A percentile compares a stretch with the other conserved stretches of the same genome.
These are phyloP conservation scores for Neofusicoccum sp. DNA, from an alignment of 2,329 filamentous ascomycete genomes.

Conservation along the genomic window DNA sequence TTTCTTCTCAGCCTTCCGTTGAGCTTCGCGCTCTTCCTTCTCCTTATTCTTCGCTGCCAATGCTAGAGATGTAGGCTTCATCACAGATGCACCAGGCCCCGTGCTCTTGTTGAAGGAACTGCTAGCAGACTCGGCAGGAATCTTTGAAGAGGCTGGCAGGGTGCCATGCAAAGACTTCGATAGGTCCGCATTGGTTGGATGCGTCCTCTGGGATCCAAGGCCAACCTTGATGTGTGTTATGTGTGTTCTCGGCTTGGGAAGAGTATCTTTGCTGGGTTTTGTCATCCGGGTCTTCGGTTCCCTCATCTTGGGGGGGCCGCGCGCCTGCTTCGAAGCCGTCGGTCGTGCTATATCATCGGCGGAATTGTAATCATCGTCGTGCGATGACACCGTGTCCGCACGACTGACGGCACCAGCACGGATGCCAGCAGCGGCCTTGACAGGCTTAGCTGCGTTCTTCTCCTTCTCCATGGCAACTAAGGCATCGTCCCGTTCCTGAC, in stretches of 20 bases:
- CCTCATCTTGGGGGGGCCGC: slow-evolving; percentile 50
- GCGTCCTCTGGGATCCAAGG: slow-evolving; percentile 38
- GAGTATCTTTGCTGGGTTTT: slow-evolving; percentile 64
- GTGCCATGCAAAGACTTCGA: slow-evolving; percentile 20
- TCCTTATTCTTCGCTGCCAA: slow-evolving; percentile 81
- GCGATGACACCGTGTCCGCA: slow-evolving; percentile 25
- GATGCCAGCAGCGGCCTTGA: slow-evolving; percentile 55
- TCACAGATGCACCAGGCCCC: background rate
- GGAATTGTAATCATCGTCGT: slow-evolving; percentile 40
- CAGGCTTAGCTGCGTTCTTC: slow-evolving; percentile 42
- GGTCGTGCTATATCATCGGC: slow-evolving; percentile 60
- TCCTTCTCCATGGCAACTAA: slow-evolving; percentile 33
- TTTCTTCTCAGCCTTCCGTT: slow-evolving; percentile 80
- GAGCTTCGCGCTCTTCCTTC: slow-evolving; percentile 79
- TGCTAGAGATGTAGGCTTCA: slow-evolving; percentile 55
- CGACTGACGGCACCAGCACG: slow-evolving; percentile 27
- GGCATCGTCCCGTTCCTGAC: slow-evolving; percentile 64
- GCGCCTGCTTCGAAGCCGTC: slow-evolving; percentile 58
- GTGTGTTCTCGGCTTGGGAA: slow-evolving; percentile 56
- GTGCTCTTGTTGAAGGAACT: slow-evolving; percentile 14
- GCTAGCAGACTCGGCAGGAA: slow-evolving; percentile 25
- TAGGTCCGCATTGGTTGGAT: slow-evolving; percentile 43
- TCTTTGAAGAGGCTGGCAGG: background rate
- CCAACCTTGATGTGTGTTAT: slow-evolving; percentile 24
- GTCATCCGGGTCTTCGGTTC: slow-evolving; percentile 52